phyloP scores from a whole-genome alignment of 2,329 filamentous ascomycete species.

The Trichoderma atrobrunneum region DNA sequence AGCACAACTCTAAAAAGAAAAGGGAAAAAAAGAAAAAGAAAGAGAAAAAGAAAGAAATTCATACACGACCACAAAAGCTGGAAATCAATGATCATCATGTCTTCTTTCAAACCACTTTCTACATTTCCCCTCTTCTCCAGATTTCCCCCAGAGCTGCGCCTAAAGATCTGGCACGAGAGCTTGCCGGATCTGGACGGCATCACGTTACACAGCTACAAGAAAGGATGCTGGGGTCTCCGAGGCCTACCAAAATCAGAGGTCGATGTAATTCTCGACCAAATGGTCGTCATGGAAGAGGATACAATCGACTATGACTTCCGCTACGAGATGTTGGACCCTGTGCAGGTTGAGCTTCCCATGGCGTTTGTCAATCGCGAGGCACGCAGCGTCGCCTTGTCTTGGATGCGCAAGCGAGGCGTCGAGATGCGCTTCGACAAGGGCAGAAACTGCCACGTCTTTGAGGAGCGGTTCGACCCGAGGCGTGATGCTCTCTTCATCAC shows the following conservation, averaged over 20 bases:
- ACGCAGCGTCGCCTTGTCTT: background rate
- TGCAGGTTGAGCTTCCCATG: background rate
- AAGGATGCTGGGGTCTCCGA: background rate
- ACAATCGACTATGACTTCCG: background rate
- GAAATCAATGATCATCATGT: background rate
- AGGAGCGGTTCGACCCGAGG: background rate
- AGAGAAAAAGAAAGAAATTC: background rate
- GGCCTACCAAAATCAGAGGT: background rate
- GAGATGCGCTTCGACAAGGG: background rate
- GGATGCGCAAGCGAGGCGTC: background rate
- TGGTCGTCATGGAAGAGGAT: background rate
- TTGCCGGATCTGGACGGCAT: background rate
- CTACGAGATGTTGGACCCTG: background rate
- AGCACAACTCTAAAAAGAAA: background rate
- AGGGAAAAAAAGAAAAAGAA: background rate
- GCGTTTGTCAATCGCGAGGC: background rate
- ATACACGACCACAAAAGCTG: background rate
- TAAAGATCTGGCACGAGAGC: background rate
- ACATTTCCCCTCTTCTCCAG: background rate
- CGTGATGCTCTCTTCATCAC: background rate
- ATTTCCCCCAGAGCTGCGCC: background rate
- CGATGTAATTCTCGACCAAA: background rate
- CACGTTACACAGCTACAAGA: background rate
- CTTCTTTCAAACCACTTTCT: background rate
- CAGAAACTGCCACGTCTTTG: background rate